Evolutionary conservation across 495 filamentous ascomycete genomes (phyloP), one percentile per base, ranked within the genome.

Genomic region (Amorphotheca resinae): DNA sequence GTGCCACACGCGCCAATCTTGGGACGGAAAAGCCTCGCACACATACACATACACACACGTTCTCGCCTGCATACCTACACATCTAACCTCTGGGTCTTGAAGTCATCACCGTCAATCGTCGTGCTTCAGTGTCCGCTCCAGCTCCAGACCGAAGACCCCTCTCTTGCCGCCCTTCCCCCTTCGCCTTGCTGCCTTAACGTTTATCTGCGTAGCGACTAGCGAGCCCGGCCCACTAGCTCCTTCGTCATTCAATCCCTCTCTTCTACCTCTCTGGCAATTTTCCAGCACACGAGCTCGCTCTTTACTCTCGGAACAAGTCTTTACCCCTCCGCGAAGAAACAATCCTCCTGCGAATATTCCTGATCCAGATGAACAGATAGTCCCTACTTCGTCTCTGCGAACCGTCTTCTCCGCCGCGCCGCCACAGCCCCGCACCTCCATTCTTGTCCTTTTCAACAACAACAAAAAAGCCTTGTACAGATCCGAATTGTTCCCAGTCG

Each of bases 371-470:
- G 26, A 46, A 42, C 33, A 45, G 45, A 49, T 53, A 42, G 28
- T 39, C 38, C 21, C 33, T 23, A 26, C 20, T 23, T 30, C n/a
- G 31, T 23, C 22, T 43, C 42, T 23, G 6, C 39, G 26, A 36
- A 9, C 34, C 33, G 21, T 28, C 25, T 18, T n/a, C n/a, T n/a
- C n/a, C n/a, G n/a, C 18, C 22, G 35, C 34, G 28, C 37, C 22
- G 31, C 44, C 43, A 17, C 28, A 30, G 50, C 52, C 52, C 48
- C 47, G 48, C 47, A 39, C 41, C 34, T 38, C 41, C 37, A 17
- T 42, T 38, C 34, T 42, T 35, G 30, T 38, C 32, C n/a, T n/a
- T 18, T 20, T 9, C 33, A 12, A 14, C 39, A 50, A 44, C 5
- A 20, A 12, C 35, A 21, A 37, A 26, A 23, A 5, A 9, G 34